These are phyloP conservation scores for Dalbergia cultrata DNA, from an alignment of 306 rosid genomes.

Conservation along the genomic window DNA sequence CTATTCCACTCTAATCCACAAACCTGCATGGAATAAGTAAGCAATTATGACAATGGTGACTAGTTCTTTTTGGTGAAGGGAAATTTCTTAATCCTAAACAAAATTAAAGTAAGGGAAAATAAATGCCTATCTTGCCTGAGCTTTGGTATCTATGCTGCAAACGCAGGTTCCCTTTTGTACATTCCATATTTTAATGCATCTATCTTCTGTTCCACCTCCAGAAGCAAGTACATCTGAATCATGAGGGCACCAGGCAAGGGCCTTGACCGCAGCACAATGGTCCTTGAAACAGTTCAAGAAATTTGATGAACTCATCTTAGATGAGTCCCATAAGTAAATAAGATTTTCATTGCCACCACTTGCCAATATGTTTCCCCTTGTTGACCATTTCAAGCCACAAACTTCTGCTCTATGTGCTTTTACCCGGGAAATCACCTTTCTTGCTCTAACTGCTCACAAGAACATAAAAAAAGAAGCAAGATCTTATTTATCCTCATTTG, in stretches of 20 bases:
- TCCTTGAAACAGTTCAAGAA: constrained; percentile 69
- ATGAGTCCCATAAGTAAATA: constrained; percentile 75
- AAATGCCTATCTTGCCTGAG: constrained; percentile 65
- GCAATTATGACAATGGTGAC: not conserved
- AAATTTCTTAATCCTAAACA: not conserved
- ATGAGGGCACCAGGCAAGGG: constrained; percentile 90
- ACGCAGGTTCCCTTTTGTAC: constrained; percentile 64
- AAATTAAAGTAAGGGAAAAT: not conserved
- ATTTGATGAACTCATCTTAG: constrained; percentile 71
- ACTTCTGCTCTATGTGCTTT: constrained; percentile 67
- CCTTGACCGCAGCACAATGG: constrained; percentile 80
- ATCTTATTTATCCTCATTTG: not conserved
- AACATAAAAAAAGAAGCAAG: constrained; percentile 9
- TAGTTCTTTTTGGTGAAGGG: constrained; percentile 23
- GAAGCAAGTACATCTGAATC: constrained; percentile 73
- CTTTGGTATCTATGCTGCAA: constrained; percentile 63
- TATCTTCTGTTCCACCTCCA: constrained; percentile 84
- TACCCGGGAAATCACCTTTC: constrained; percentile 54
- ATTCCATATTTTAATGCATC: constrained; percentile 80
- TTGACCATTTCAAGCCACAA: constrained; percentile 85
- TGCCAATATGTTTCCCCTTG: constrained; percentile 71
- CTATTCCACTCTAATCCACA: constrained; percentile 88
- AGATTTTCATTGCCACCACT: constrained; percentile 88
- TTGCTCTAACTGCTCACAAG: constrained; percentile 64
- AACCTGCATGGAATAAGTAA: constrained; percentile 56